These are phyloP conservation scores for Hypoxylon sp. DNA, from an alignment of 2,329 filamentous ascomycete genomes.

Conservation along the genomic window DNA sequence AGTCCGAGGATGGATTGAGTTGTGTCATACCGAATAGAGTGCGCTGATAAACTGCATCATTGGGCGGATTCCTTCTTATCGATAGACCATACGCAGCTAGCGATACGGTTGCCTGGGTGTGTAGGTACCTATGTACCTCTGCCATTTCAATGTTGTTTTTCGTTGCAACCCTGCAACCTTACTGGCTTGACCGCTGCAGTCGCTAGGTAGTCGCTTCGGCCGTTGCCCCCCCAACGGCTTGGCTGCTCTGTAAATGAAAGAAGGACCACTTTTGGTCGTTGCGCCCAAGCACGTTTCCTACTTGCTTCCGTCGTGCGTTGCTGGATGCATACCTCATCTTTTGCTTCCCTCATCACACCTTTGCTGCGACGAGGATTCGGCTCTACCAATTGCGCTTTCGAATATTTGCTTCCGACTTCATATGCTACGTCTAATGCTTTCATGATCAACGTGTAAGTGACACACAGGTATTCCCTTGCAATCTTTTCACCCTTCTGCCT, in stretches of 20 bases:
- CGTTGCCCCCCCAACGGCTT: constrained; percentile 43
- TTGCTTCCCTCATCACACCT: constrained; percentile 27
- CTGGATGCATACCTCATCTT: constrained; percentile 20
- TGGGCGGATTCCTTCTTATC: constrained; percentile 14
- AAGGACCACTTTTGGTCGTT: constrained; percentile 31
- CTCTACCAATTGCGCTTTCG: constrained; percentile 5
- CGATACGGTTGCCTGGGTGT: too few relatives aligned
- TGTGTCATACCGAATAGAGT: too few relatives aligned
- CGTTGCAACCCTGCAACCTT: too few relatives aligned
- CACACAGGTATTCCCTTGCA: not conserved
- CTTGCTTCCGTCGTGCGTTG: constrained; percentile 9
- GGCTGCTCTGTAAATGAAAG: constrained; percentile 35
- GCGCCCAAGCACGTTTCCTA: constrained; percentile 11
- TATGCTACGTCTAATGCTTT: constrained; percentile 30
- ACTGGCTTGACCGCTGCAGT: too few relatives aligned
- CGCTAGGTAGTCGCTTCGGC: too few relatives aligned
- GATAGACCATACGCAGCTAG: constrained; percentile 15
- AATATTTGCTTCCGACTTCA: constrained; percentile 17
- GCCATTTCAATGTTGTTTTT: too few relatives aligned
- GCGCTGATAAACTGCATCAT: too few relatives aligned
- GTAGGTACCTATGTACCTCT: not conserved
- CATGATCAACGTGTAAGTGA: constrained; percentile 29
- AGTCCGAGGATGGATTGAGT: constrained; percentile 1
- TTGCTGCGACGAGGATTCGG: constrained; percentile 16
- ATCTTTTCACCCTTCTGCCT: not conserved